These are phyloP conservation scores for Neonectria coccinea DNA, from an alignment of 2,329 filamentous ascomycete genomes.

Conservation along the genomic window DNA sequence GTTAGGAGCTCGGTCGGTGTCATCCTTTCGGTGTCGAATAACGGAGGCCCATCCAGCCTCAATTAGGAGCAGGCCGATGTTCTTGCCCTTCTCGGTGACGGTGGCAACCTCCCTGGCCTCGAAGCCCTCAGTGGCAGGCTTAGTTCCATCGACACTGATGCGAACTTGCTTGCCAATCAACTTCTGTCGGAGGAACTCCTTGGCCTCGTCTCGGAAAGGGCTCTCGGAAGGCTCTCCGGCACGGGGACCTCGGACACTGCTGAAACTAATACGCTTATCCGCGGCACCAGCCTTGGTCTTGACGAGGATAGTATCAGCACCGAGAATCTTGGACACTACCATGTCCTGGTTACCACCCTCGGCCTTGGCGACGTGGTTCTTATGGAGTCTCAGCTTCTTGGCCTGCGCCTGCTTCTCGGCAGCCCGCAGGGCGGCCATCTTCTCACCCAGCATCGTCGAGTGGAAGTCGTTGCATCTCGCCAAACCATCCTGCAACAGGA, in stretches of 20 bases:
- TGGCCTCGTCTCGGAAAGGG: slow-evolving; percentile 91
- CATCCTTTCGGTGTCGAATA: slow-evolving; percentile 93
- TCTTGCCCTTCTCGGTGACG: slow-evolving; percentile 84
- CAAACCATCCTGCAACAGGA: slow-evolving; percentile 88
- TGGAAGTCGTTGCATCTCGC: slow-evolving; percentile 96
- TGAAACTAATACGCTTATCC: slow-evolving; percentile 92
- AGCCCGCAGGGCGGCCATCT: slow-evolving; percentile 86
- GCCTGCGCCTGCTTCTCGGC: slow-evolving; percentile 89
- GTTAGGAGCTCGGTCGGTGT: slow-evolving; percentile 91
- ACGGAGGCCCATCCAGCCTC: slow-evolving; percentile 94
- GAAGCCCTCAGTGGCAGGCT: slow-evolving; percentile 88
- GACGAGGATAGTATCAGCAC: slow-evolving; percentile 89
- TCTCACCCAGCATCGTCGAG: slow-evolving; percentile 87
- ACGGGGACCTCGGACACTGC: slow-evolving; percentile 94
- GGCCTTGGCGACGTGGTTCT: slow-evolving; percentile 79
- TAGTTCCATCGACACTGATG: slow-evolving; percentile 88
- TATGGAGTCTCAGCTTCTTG: slow-evolving; percentile 82
- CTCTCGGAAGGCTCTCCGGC: slow-evolving; percentile 86
- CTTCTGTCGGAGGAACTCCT: slow-evolving; percentile 94
- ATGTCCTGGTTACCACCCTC: slow-evolving; percentile 79
- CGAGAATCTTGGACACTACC: slow-evolving; percentile 85
- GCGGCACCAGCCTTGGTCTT: slow-evolving; percentile 82
- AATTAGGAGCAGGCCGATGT: slow-evolving; percentile 86
- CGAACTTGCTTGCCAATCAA: slow-evolving; percentile 96
- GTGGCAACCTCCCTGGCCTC: slow-evolving; percentile 96